These are phyloP conservation scores for Pythium phragmiticola DNA, from an alignment of 352 stramenopile genomes.

Conservation along the genomic window DNA sequence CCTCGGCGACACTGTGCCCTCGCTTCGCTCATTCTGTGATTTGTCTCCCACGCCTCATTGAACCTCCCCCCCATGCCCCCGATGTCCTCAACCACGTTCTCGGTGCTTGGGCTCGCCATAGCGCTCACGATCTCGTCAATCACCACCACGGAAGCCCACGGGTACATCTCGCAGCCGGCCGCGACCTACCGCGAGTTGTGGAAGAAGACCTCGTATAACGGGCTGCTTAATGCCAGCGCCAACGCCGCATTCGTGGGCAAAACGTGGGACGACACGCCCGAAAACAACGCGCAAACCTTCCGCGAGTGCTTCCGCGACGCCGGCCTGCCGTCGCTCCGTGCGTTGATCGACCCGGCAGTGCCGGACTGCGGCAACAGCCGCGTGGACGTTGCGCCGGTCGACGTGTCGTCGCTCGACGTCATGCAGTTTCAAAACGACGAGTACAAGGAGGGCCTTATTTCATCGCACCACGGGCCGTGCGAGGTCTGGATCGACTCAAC, in stretches of 20 bases:
- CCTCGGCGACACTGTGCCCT: too few relatives aligned
- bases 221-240: constrained; percentile 21
- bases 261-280: constrained; percentile 37
- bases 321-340: constrained; percentile 24
- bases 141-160: constrained; percentile 24
- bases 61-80: not conserved
- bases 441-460: constrained; percentile 31
- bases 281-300: constrained; percentile 32
- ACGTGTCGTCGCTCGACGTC: constrained; percentile 27
- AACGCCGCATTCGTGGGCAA: constrained; percentile 29
- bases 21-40: constrained; percentile 24
- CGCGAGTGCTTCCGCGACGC: constrained; percentile 23
- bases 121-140: not conserved
- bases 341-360: constrained; percentile 25
- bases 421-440: constrained; percentile 42
- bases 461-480: constrained; percentile 39
- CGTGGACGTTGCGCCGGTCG: constrained; percentile 26
- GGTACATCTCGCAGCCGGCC: constrained; percentile 33
- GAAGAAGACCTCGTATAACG: constrained; percentile 31
- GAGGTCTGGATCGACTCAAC: constrained; percentile 41
- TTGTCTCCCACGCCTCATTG: constrained; percentile 2
- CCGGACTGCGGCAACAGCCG: constrained; percentile 35
- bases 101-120: not conserved
- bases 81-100: not conserved
- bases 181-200: constrained; percentile 33